Conservation (phyloP, 495 filamentous ascomycete species). For the Clohesyomyces aquaticus region DNA sequence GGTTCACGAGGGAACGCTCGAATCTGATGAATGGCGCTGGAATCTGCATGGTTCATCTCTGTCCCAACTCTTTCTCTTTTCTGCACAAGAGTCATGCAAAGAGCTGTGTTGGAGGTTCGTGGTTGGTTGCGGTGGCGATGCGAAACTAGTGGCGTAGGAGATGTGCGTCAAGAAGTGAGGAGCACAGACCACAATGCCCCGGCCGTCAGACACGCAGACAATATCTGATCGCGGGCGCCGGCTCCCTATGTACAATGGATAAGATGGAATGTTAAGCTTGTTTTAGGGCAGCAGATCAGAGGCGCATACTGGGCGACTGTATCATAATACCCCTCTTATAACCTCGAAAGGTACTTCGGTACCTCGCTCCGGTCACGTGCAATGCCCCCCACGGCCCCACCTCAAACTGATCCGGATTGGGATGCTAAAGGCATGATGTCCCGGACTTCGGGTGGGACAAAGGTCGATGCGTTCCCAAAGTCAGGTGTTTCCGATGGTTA, state of each 20-base stretch:
- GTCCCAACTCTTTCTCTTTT: conserved; percentile 12
- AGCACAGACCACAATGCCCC: conserved; percentile 15
- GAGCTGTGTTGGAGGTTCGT: not conserved
- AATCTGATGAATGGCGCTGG: too few relatives aligned
- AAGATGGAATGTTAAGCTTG: not conserved
- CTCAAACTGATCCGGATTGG: conserved; percentile 4
- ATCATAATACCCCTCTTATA: not conserved
- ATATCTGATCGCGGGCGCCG: too few relatives aligned
- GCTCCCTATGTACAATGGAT: conserved; percentile 1
- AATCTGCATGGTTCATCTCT: conserved; percentile 1
- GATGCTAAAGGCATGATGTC: conserved; percentile 21
- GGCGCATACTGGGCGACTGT: not conserved
- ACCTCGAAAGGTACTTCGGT: not conserved
- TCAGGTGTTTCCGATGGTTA: conserved; percentile 1
- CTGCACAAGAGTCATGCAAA: conserved; percentile 3
- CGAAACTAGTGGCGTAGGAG: conserved; percentile 25
- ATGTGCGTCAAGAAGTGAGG: conserved; percentile 10
- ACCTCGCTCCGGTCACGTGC: conserved; percentile 20
- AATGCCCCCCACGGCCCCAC: not conserved
- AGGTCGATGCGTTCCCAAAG: conserved; percentile 9
- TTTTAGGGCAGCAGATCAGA: not conserved
- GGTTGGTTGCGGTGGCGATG: not conserved
- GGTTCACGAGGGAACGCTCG: too few relatives aligned
- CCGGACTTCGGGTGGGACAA: not conserved
- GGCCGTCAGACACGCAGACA: too few relatives aligned